Evolutionary conservation across 2,329 filamentous ascomycete genomes (phyloP).

Genomic region (Hirsutella thompsonii): DNA sequence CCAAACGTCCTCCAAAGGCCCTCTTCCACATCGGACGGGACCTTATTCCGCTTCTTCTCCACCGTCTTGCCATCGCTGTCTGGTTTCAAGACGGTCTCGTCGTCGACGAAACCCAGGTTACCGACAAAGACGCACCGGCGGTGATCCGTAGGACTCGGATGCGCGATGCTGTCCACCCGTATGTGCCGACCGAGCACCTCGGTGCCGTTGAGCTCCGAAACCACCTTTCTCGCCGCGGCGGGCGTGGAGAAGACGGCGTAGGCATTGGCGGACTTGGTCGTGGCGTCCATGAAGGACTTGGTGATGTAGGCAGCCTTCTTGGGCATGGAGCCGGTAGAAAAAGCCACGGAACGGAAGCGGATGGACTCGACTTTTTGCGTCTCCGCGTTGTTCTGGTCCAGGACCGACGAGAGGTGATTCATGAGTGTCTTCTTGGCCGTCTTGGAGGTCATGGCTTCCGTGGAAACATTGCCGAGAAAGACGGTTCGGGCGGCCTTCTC

Average conservation of each 20-base stretch:
- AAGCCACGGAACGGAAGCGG: conserved; percentile 88
- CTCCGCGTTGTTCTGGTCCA: conserved; percentile 37
- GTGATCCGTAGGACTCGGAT: conserved; percentile 72
- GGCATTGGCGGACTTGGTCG: conserved; percentile 85
- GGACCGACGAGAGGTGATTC: conserved; percentile 64
- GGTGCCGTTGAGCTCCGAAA: conserved; percentile 68
- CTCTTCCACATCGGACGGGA: conserved; percentile 80
- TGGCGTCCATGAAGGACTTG: conserved; percentile 79
- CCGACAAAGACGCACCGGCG: conserved; percentile 91
- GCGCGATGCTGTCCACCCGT: conserved; percentile 80
- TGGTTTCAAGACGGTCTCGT: conserved; percentile 60
- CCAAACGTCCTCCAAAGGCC: conserved; percentile 76
- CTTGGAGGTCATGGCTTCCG: conserved; percentile 70
- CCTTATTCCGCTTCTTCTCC: conserved; percentile 60
- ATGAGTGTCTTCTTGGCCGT: conserved; percentile 65
- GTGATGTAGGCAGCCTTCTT: conserved; percentile 93
- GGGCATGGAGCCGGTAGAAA: conserved; percentile 61
- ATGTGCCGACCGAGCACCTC: conserved; percentile 77
- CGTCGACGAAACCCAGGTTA: conserved; percentile 91
- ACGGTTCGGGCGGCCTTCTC: conserved; percentile 84
- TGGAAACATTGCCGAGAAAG: conserved; percentile 86
- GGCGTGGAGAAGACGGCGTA: conserved; percentile 79
- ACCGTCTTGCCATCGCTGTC: conserved; percentile 53
- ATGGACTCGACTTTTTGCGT: conserved; percentile 75
- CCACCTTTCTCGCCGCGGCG: conserved; percentile 63